Conservation (phyloP, 305 asterid genomes). For the Fraxinus angustifolia region DNA sequence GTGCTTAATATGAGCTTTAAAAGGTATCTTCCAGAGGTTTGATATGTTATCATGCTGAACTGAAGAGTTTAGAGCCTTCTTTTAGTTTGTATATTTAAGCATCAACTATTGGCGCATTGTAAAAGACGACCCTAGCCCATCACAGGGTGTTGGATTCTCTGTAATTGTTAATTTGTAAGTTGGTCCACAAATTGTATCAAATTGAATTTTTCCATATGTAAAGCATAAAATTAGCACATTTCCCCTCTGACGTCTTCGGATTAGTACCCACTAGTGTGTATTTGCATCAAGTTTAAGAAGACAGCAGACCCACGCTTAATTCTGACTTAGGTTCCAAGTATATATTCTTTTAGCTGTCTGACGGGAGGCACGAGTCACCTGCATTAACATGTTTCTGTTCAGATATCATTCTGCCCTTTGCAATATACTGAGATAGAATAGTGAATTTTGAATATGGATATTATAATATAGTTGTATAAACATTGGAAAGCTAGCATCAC, state of each 20-base stretch:
- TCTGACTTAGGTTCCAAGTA: background rate
- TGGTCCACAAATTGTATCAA: background rate
- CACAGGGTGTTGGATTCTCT: background rate
- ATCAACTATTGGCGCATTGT: background rate
- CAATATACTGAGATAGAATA: background rate
- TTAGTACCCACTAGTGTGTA: background rate
- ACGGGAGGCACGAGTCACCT: background rate
- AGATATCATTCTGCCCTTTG: background rate
- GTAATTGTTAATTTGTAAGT: background rate
- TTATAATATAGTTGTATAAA: background rate
- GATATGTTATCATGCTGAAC: background rate
- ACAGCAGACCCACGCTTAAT: background rate
- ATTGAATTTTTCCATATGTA: background rate
- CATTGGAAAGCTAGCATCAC: background rate
- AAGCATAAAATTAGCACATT: background rate
- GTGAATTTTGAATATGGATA: background rate
- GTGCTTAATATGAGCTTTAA: background rate
- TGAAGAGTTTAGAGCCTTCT: background rate
- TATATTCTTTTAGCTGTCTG: background rate
- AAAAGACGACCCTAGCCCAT: background rate
- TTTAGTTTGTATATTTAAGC: background rate
- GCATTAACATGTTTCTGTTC: background rate
- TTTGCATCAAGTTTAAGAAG: background rate
- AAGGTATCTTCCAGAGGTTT: background rate
- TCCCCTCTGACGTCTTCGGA: background rate